phyloP scores from a whole-genome alignment of 768 basidiomycete species.

The Hypholoma fasciculare region DNA sequence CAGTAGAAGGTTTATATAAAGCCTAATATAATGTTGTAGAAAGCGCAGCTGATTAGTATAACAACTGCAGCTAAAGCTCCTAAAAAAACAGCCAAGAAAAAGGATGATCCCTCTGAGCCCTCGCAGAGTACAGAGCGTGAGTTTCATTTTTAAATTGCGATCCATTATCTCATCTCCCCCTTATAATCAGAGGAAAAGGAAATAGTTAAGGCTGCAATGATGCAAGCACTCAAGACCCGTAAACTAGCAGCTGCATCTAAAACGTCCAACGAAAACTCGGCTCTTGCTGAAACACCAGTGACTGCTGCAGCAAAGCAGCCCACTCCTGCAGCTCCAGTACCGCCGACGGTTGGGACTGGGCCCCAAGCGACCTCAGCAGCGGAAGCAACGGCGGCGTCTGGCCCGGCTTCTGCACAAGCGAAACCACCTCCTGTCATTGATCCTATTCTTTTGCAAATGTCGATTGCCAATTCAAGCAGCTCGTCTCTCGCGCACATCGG shows the following conservation, averaged over 20 bases:
- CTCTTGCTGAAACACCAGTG: no score
- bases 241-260: background rate
- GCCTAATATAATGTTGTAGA: background rate
- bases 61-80: slow-evolving; percentile 2
- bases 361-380: background rate
- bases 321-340: no score
- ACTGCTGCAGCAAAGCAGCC: no score
- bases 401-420: background rate
- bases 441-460: no score
- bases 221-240: no score
- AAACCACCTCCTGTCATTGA: background rate
- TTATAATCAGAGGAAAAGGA: background rate
- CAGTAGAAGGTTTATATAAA: slow-evolving; percentile 2
- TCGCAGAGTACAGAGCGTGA: background rate
- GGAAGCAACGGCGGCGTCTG: background rate
- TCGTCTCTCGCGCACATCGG: background rate
- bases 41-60: background rate
- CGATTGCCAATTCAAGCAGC: background rate
- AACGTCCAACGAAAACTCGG: background rate
- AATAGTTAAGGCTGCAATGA: background rate
- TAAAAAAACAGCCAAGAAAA: slow-evolving; percentile 2
- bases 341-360: background rate
- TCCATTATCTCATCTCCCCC: background rate
- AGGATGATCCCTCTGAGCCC: background rate
- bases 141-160: background rate